phyloP scores from a whole-genome alignment of 257 asterid genomes.

The Linderniella brevidens region DNA sequence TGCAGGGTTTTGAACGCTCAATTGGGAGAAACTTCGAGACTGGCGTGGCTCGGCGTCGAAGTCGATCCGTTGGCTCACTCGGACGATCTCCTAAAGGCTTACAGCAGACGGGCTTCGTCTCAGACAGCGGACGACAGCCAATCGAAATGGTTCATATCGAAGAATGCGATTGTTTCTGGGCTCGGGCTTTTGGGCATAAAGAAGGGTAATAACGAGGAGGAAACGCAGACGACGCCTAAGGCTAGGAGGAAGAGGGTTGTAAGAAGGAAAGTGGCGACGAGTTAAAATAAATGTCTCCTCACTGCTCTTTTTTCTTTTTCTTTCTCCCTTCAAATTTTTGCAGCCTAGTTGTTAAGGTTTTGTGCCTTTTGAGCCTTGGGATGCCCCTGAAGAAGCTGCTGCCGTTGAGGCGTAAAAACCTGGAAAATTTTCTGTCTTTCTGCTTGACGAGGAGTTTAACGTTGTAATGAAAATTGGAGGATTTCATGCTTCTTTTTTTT shows the following conservation, averaged over 20 bases:
- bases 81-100: conserved; percentile 59
- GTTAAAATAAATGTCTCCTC: conserved; percentile 13
- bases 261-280: conserved; percentile 58
- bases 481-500: no score
- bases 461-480: no score
- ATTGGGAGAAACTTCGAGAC: conserved; percentile 76
- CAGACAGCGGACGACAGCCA: conserved; percentile 32
- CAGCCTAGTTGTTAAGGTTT: no score
- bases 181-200: conserved; percentile 82
- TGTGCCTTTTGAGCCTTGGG: no score
- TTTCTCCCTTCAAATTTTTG: no score
- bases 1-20: conserved; percentile 69
- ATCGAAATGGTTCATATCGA: conserved; percentile 86
- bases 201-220: conserved; percentile 35
- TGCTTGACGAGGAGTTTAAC: no score
- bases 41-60: conserved; percentile 92
- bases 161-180: conserved; percentile 70
- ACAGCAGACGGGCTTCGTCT: conserved; percentile 72
- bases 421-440: no score
- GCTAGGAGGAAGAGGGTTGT: conserved; percentile 72
- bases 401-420: no score
- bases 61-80: conserved; percentile 74
- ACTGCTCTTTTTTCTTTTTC: no score
- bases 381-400: no score
- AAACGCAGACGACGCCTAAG: conserved; percentile 43